Evolutionary conservation across 352 stramenopile genomes (phyloP), one percentile per base, ranked within the genome.

Genomic region (Phytopythium boreale): DNA sequence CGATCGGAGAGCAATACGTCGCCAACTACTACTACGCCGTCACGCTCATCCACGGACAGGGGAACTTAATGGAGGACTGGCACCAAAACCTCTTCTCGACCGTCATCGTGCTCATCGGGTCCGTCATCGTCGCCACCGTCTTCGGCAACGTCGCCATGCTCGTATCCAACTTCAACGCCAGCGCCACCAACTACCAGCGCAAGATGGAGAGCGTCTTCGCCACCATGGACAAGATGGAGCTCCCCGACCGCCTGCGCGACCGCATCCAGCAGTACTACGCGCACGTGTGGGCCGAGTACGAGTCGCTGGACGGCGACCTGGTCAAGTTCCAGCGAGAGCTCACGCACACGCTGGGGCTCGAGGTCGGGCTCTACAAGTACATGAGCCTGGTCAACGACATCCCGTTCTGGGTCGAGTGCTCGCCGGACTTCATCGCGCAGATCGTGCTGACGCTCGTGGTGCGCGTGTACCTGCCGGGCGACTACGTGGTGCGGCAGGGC

Each of bases 191-290:
- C 29, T 93, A 90, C 59, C 68, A 87, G 47, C 77, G 75, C 14
- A 91, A 91, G 51, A 85, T 88, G 78, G 82, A 90, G 49, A 53
- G 67, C 39, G 72, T 92, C 1, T 77, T 87, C 29, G 76, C 77
- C 2, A 70, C 75, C 56, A 92, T 87, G 61, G 61, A 52, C 5
- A 86, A 89, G 37, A 59, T 65, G 46, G 26, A 77, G 24, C 66
- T 94, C 0, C 85, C 83, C n/a, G n/a, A 0, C 12, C 51, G 0
- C 34, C 49, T 93, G 3, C 81, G 83, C 2, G 78, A 90, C 20
- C 69, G 83, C 22, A 85, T 91, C 11, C 75, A 77, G 26, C 67
- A 83, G 47, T 90, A 90, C 41, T 92, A 90, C 56, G 77, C 80
- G 22, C 77, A 90, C 60, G 56, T 92, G 17, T 88, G 76, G 72